phyloP scores from a whole-genome alignment of 805 yeast genomes.

The Nakazawaea ernobii region DNA sequence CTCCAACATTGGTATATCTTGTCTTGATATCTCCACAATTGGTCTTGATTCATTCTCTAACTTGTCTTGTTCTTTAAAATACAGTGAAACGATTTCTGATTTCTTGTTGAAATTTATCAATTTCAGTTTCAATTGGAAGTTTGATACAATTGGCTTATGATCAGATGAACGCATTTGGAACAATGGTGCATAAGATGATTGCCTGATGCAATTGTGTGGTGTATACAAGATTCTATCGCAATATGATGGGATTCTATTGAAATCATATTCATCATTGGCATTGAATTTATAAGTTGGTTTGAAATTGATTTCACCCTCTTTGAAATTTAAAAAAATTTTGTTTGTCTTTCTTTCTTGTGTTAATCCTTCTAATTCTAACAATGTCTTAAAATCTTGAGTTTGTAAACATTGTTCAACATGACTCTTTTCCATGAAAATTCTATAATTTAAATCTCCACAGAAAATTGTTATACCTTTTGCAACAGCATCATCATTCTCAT shows the following conservation, averaged over 20 bases:
- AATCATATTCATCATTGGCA: conserved; percentile 21
- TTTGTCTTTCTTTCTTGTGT: conserved; percentile 25
- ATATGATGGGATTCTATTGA: conserved; percentile 46
- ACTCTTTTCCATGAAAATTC: conserved; percentile 25
- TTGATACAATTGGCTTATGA: conserved; percentile 49
- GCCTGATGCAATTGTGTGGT: conserved; percentile 12
- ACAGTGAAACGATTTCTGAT: conserved; percentile 26
- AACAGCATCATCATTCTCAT: conserved; percentile 15
- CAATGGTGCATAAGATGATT: conserved; percentile 17
- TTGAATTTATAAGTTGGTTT: conserved; percentile 50
- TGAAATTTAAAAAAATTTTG: conserved; percentile 36
- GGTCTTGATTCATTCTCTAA: conserved; percentile 39
- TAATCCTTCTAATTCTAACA: conserved; percentile 41
- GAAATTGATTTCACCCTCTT: conserved; percentile 42
- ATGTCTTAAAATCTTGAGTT: conserved; percentile 23
- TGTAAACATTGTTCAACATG: conserved; percentile 15
- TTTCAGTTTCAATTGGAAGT: conserved; percentile 24
- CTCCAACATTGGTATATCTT: conserved; percentile 24
- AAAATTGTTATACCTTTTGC: conserved; percentile 25
- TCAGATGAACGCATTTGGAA: conserved; percentile 35
- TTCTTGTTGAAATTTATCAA: conserved; percentile 33
- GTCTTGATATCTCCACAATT: conserved; percentile 28
- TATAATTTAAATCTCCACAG: conserved; percentile 52
- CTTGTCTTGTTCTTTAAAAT: conserved; percentile 35
- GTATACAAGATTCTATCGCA: conserved; percentile 48